Base-by-base conservation (phyloP, 371 early-diverging fungal species). In the Mucor circinelloides region DNA sequence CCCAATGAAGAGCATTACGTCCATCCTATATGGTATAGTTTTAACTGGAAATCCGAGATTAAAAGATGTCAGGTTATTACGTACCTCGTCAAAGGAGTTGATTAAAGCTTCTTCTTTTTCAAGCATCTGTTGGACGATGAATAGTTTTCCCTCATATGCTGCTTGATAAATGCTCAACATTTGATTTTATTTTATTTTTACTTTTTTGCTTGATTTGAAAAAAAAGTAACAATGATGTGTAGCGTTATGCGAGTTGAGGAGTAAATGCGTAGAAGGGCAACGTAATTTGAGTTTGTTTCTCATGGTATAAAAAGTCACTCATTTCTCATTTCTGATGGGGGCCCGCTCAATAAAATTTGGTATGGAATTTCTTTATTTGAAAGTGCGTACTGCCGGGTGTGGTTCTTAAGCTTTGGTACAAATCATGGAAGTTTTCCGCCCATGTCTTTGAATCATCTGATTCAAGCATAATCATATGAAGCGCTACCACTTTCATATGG, bases 31-130 rank as follows among this genome's bases (percentile, higher is more conserved):
- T 8, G 23, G 6, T 40, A 32, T 31, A 46, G n/a, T 28, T 72
- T 21, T 30, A n/a, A 30, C 36, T 44, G 27, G 48, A 15, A 27
- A 38, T 19, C 25, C 63, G 63, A 57, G 64, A 60, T 36, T 72
- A 54, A 70, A 9, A 73, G 10, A n/a, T 0, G 3, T 25, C 17
- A n/a, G 23, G 2, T 46, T 19, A 4, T 50, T 28, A 30, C 28
- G 73, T 69, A 79, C 85, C 58, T 88, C 81, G 64, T 92, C 92
- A 59, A 83, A 78, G 25, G 79, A 72, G 54, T 77, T 77, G 30
- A 84, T 72, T 9, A 79, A 63, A 19, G 30, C 60, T 38, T 72
- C 74, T 36, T 90, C 85, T 31, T 69, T 75, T 10, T 84, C 79
- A 9, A 91, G 55, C 31, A 90, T 73, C 61, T 86, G 80, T 52